phyloP scores from a whole-genome alignment of 305 asterid genomes.

The Petunia hybrid region DNA sequence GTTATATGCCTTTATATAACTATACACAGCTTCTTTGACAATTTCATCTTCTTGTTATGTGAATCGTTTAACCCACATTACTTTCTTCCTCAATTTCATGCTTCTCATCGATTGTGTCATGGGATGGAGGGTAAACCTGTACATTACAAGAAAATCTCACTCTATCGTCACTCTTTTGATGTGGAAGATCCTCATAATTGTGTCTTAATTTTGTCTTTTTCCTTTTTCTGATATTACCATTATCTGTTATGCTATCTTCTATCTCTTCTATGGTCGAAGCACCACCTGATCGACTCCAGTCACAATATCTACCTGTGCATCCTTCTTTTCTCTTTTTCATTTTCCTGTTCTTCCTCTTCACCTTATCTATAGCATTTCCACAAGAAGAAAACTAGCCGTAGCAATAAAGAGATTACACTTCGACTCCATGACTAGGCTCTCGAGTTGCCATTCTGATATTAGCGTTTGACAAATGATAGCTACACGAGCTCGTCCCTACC shows the following conservation, averaged over 20 bases:
- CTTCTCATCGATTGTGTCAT: constrained; percentile 32
- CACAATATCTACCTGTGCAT: constrained; percentile 29
- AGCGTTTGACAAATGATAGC: too few relatives aligned
- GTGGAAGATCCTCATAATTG: constrained; percentile 34
- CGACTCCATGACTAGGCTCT: too few relatives aligned
- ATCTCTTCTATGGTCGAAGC: constrained; percentile 33
- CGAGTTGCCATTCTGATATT: too few relatives aligned
- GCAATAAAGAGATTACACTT: too few relatives aligned
- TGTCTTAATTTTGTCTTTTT: constrained; percentile 33
- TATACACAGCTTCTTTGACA: constrained; percentile 56
- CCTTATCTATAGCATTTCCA: too few relatives aligned
- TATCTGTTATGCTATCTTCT: constrained; percentile 25
- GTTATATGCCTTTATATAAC: constrained; percentile 53
- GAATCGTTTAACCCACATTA: constrained; percentile 67
- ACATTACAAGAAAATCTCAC: constrained; percentile 62
- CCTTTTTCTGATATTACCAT: constrained; percentile 35
- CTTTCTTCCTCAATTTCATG: constrained; percentile 36
- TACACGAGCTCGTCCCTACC: too few relatives aligned
- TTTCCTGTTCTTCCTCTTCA: too few relatives aligned
- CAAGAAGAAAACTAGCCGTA: constrained; percentile 27
- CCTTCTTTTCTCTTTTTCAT: background rate
- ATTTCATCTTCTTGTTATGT: constrained; percentile 64
- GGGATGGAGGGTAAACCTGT: constrained; percentile 55
- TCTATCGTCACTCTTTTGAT: constrained; percentile 56
- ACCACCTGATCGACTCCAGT: constrained; percentile 35